Percentiles rank a stretch among this genome's conserved stretches.
These are phyloP conservation scores for Candida albicans DNA, from an alignment of 1,139 yeast species.

Conservation along the genomic window DNA sequence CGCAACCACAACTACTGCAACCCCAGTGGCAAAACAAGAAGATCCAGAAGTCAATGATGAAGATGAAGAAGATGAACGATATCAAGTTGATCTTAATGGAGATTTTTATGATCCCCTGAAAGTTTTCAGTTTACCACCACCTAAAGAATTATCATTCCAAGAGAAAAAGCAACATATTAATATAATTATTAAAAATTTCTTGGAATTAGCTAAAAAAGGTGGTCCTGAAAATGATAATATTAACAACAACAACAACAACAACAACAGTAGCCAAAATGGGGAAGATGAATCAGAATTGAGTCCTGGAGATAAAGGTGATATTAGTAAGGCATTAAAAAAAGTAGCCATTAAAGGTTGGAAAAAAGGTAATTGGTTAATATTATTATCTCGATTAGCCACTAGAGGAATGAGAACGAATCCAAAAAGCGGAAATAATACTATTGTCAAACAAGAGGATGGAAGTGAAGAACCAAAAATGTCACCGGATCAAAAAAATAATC, in stretches of 20 bases:
- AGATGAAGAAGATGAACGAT: constrained; percentile 27
- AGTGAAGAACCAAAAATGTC: constrained; percentile 22
- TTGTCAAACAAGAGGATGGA: too few relatives aligned
- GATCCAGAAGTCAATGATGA: constrained; percentile 8
- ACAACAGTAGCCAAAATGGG: too few relatives aligned
- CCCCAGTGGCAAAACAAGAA: background rate
- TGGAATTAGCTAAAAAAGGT: constrained; percentile 41
- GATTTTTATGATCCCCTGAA: constrained; percentile 41
- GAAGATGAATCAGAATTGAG: constrained; percentile 22
- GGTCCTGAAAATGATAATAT: constrained; percentile 20
- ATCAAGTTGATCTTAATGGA: constrained; percentile 37
- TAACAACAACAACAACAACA: too few relatives aligned
- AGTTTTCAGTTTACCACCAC: constrained; percentile 59
- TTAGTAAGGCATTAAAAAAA: constrained; percentile 44
- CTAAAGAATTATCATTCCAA: constrained; percentile 45
- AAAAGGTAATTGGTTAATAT: constrained; percentile 71
- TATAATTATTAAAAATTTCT: constrained; percentile 55
- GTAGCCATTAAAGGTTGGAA: constrained; percentile 66
- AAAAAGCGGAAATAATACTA: background rate
- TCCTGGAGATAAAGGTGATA: constrained; percentile 21
- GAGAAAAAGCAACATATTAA: constrained; percentile 55
- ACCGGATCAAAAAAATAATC: constrained; percentile 22
- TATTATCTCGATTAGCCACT: constrained; percentile 77
- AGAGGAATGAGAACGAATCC: constrained; percentile 58
- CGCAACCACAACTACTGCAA: constrained; percentile 1